Percentiles rank a stretch among this genome's conserved stretches.
phyloP scores from a whole-genome alignment of 495 filamentous ascomycete genomes.

The Penicillium maclennaniae region DNA sequence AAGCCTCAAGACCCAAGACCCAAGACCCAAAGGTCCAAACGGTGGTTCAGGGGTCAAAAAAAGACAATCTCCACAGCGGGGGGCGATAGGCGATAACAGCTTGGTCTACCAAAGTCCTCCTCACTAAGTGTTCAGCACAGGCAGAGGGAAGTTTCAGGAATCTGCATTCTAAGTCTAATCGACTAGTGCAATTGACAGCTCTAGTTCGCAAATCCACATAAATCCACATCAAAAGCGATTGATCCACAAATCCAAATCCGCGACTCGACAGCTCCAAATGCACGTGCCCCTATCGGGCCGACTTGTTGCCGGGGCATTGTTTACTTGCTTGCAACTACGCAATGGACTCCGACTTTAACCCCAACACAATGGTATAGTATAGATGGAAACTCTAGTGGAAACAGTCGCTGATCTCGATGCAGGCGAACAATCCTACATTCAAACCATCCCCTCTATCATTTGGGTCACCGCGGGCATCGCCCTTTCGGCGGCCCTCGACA shows the following conservation, averaged over 20 bases:
- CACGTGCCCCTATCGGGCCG: constrained; percentile 32
- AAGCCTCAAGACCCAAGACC: neutral
- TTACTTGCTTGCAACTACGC: constrained; percentile 15
- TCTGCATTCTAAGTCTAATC: neutral
- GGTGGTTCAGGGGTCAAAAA: constrained; percentile 23
- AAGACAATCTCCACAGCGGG: constrained; percentile 34
- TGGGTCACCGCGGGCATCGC: constrained; percentile 64
- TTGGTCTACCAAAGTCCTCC: neutral
- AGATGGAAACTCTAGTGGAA: neutral
- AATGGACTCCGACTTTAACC: neutral
- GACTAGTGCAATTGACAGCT: neutral
- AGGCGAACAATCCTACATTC: constrained; percentile 50
- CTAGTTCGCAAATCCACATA: constrained; percentile 1
- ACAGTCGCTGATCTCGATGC: constrained; percentile 3
- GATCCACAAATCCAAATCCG: neutral
- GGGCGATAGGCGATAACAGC: constrained; percentile 28
- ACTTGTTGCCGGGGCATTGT: constrained; percentile 28
- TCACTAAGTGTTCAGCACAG: neutral
- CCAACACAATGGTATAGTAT: neutral
- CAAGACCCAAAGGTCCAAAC: constrained; percentile 1
- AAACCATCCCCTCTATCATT: constrained; percentile 70
- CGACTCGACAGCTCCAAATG: constrained; percentile 11
- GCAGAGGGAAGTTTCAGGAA: neutral
- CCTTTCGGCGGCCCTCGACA: constrained; percentile 64
- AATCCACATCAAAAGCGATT: neutral